A percentile compares a stretch with the other conserved stretches of the same genome.
Evolutionary conservation across 345 rosid species (phyloP).

Genomic region (Draba incana): DNA sequence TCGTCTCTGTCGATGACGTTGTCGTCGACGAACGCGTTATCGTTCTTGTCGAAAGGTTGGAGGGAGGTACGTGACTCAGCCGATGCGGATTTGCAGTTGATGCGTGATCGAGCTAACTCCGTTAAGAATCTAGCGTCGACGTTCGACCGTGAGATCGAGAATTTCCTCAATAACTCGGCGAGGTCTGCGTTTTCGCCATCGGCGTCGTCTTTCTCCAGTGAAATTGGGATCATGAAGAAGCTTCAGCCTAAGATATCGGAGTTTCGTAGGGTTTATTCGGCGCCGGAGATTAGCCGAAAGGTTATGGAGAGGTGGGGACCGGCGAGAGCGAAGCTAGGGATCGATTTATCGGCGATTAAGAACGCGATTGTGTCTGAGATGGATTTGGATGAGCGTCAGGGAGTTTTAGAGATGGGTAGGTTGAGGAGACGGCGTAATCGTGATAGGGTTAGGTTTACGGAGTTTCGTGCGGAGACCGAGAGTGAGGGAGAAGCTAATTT

Average conservation of each 20-base stretch:
- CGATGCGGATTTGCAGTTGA: conserved; percentile 86
- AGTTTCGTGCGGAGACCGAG: conserved; percentile 51
- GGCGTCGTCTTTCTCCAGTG: conserved; percentile 47
- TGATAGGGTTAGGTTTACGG: conserved; percentile 54
- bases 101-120: conserved; percentile 82
- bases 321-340: conserved; percentile 62
- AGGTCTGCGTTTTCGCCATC: conserved; percentile 58
- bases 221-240: conserved; percentile 82
- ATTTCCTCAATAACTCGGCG: conserved; percentile 67
- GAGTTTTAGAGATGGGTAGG: conserved; percentile 52
- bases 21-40: conserved; percentile 64
- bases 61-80: conserved; percentile 91
- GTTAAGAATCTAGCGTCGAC: conserved; percentile 83
- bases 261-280: conserved; percentile 87
- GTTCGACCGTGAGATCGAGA: conserved; percentile 87
- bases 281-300: conserved; percentile 84
- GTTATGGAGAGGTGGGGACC: conserved; percentile 89
- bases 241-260: conserved; percentile 89
- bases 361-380: conserved; percentile 74
- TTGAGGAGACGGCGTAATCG: conserved; percentile 52
- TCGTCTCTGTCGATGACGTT: conserved; percentile 49
- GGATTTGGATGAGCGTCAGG: conserved; percentile 46
- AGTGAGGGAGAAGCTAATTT: conserved; percentile 48
- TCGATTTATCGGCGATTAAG: conserved; percentile 80
- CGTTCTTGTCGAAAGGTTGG: conserved; percentile 86